Base-by-base conservation (phyloP, 306 rosid genomes). In the Fragaria nilgerrensis region DNA sequence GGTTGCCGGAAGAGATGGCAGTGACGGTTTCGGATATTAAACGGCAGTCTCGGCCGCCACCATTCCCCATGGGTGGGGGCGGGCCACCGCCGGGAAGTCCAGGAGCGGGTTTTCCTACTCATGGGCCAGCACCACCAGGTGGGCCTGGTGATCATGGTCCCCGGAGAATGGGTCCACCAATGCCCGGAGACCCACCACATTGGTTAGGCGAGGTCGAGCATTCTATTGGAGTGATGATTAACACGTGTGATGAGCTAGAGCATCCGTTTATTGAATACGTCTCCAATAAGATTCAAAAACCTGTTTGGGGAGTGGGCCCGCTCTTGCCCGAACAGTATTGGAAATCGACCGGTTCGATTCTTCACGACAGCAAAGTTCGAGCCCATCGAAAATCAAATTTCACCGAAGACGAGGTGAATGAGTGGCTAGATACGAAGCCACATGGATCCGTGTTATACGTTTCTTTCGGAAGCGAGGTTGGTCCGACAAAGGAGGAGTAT, bases 231-330 rank as follows among this genome's bases (percentile, higher is more conserved):
- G 6, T 84, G 76, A 47, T 92, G 87, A 76, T 92, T 74, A 92
- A 92, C 90, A 92, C 94, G 77, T 89, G 94, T 74, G 87, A 88
- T 4, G 94, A 88, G 59, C 82, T 92, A 9, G 97, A 92, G 79
- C 82, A 67, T 68, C 85, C 85, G 0, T 92, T 92, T 52, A 64
- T 92, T 3, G 61, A 79, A 0, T 88, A 88, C 81, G 15, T 89
- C 0, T 72, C 76, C 0, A 34, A 67, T n/a, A 81, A 81, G 7
- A 48, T 80, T 3, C 75, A 71, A 8, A 85, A 80, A 68, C 93
- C 91, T 5, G 87, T 88, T 1, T 92, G 91, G 90, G 91, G 89
- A 1, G 88, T 92, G 23, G 97, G 97, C 0, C 95, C 95, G 9
- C 93, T 92, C 62, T 37, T 90, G 22, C 97, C 95, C 0, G 91